Evolutionary conservation across 257 asterid species (phyloP).

Genomic region (Marsdenia floribunda): DNA sequence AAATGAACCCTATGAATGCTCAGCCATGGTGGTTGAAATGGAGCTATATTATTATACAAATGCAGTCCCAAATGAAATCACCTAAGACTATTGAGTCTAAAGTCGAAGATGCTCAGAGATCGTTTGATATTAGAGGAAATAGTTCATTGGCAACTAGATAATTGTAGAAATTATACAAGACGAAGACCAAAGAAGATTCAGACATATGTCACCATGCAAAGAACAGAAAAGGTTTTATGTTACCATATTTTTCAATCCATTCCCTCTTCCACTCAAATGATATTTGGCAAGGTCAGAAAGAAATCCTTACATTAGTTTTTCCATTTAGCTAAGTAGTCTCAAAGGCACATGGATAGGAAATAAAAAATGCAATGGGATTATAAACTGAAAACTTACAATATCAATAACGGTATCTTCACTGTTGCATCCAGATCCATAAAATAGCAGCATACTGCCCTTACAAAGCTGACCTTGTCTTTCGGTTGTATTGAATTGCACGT

Average conservation of each 20-base stretch:
- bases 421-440: conserved; percentile 63
- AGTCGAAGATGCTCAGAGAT: background rate
- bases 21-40: background rate
- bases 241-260: background rate
- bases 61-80: background rate
- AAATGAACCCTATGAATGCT: background rate
- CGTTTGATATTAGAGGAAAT: background rate
- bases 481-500: conserved; percentile 28
- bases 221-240: background rate
- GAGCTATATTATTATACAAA: background rate
- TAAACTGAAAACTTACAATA: conserved; percentile 54
- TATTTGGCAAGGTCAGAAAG: background rate
- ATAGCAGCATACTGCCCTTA: conserved; percentile 50
- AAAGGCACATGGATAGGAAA: background rate
- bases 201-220: background rate
- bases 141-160: background rate
- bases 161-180: background rate
- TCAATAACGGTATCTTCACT: conserved; percentile 60
- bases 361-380: background rate
- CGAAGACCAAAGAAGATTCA: background rate
- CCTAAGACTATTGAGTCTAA: background rate
- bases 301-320: background rate
- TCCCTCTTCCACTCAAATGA: too few species aligned
- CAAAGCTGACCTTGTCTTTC: conserved; percentile 33
- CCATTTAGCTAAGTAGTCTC: background rate